Percentiles rank a stretch among this genome's conserved stretches.
Evolutionary conservation across 2,329 filamentous ascomycete species (phyloP).

Genomic region (Ilyonectria destructans): DNA sequence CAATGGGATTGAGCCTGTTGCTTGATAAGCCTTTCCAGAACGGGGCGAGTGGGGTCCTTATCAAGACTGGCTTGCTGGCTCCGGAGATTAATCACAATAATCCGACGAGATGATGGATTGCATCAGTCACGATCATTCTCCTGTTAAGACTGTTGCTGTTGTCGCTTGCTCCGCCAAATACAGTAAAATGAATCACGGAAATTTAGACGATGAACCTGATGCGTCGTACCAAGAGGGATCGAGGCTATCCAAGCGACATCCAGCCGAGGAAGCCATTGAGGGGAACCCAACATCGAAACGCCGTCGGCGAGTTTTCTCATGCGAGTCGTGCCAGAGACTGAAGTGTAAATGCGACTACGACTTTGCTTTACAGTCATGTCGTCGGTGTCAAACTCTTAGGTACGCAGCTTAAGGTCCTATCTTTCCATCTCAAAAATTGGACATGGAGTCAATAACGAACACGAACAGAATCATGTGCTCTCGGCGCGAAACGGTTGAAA

Average conservation of each 20-base stretch:
- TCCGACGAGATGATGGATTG: background rate
- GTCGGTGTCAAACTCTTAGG: conserved; percentile 17
- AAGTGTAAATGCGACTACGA: conserved; percentile 24
- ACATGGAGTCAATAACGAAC: background rate
- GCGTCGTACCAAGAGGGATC: background rate
- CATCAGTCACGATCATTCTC: background rate
- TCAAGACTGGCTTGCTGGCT: background rate
- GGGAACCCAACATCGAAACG: background rate
- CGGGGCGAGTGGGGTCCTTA: background rate
- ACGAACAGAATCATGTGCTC: conserved; percentile 13
- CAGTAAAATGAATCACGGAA: background rate
- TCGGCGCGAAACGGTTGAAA: background rate
- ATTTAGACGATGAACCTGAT: background rate
- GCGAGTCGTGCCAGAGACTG: conserved; percentile 14
- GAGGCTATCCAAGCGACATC: background rate
- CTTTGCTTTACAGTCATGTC: conserved; percentile 4
- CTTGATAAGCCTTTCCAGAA: background rate
- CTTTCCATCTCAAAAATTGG: background rate
- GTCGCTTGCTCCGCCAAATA: background rate
- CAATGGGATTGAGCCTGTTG: background rate
- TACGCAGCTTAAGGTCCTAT: background rate
- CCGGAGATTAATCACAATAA: background rate
- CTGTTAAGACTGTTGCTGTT: background rate
- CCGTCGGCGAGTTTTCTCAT: conserved; percentile 15
- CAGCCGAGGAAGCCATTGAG: background rate